These are phyloP conservation scores for Boletus rufocinnamomeus DNA, from an alignment of 768 basidiomycete genomes.

Conservation along the genomic window DNA sequence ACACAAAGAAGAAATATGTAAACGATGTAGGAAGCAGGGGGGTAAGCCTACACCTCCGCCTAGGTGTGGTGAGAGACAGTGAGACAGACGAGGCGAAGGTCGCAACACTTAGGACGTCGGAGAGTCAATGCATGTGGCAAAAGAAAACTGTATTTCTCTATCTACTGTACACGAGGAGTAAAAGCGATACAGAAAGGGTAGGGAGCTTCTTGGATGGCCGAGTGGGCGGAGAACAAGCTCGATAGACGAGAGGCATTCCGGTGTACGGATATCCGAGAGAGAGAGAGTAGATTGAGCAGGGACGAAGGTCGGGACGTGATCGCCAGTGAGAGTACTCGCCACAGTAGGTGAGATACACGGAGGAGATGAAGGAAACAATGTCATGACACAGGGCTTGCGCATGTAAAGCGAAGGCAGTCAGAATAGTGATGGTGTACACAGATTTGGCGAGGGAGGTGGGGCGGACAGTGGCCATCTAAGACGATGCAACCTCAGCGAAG, in stretches of 20 bases:
- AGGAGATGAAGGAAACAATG: neutral
- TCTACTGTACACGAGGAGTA: conserved; percentile 34
- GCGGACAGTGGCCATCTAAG: neutral
- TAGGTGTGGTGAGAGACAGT: conserved; percentile 25
- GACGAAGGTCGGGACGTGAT: neutral
- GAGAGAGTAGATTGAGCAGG: neutral
- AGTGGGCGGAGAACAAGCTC: neutral
- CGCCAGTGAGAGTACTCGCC: neutral
- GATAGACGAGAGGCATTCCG: neutral
- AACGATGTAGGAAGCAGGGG: conserved; percentile 17
- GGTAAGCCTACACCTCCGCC: conserved; percentile 16
- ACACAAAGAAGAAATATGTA: conserved; percentile 25
- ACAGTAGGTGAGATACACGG: neutral
- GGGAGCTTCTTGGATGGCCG: conserved; percentile 5
- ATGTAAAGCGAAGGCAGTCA: neutral
- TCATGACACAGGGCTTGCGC: neutral
- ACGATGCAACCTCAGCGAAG: neutral
- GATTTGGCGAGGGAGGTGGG: neutral
- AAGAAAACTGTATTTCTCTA: conserved; percentile 41
- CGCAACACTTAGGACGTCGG: conserved; percentile 45
- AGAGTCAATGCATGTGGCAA: conserved; percentile 55
- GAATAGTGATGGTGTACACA: neutral
- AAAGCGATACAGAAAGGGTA: conserved; percentile 24
- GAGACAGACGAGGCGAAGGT: conserved; percentile 33
- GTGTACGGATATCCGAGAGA: neutral